A percentile compares a stretch with the other conserved stretches of the same genome.
Conservation (phyloP, 345 rosid genomes). For the Boechera divaricarpa region DNA sequence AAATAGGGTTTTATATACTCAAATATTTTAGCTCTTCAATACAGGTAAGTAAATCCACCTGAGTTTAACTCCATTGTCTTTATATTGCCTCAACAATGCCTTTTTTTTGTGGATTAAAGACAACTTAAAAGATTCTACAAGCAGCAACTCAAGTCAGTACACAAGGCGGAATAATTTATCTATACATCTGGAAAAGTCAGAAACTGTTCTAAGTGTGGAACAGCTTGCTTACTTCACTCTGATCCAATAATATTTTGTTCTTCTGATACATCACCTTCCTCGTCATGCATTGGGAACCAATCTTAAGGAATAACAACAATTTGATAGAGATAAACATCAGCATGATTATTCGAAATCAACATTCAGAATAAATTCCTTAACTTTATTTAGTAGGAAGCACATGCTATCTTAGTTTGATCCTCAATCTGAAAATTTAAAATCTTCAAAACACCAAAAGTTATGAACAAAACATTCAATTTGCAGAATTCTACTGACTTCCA, state of each 20-base stretch:
- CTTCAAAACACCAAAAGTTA: background rate
- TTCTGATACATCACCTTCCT: background rate
- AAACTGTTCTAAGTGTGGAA: conserved; percentile 1
- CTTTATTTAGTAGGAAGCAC: conserved; percentile 4
- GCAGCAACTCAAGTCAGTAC: background rate
- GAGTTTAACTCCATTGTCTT: no score
- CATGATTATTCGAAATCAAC: background rate
- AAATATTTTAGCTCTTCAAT: no score
- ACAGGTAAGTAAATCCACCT: no score
- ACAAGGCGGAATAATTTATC: background rate
- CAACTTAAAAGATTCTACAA: background rate
- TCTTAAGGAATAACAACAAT: conserved; percentile 1
- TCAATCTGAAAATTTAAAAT: background rate
- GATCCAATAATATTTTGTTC: background rate
- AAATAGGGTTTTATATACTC: no score
- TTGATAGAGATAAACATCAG: background rate
- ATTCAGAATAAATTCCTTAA: background rate
- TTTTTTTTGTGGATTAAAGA: no score
- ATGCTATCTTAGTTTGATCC: background rate
- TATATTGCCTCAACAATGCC: no score
- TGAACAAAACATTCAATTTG: background rate
- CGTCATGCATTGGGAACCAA: background rate
- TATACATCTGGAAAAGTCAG: background rate
- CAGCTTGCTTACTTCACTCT: background rate
- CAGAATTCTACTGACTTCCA: background rate